Percentiles rank a stretch among this genome's conserved stretches.
phyloP scores from a whole-genome alignment of 345 rosid genomes.

The Acer yangbiense region DNA sequence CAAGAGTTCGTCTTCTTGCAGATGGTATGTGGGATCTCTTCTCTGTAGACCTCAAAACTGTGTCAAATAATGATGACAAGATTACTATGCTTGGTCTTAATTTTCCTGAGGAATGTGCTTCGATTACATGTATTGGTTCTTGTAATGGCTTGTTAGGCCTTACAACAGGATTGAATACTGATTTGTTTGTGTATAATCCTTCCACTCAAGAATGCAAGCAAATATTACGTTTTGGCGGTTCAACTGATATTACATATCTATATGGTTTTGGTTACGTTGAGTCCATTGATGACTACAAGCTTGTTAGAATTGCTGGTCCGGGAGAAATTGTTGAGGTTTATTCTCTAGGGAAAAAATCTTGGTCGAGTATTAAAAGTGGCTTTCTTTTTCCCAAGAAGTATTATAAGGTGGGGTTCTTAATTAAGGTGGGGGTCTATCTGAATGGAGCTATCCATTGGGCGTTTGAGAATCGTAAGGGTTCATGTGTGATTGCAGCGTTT shows the following conservation, averaged over 20 bases:
- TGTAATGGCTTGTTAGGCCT: not conserved
- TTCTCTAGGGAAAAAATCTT: not conserved
- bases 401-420: too few relatives aligned
- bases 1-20: not conserved
- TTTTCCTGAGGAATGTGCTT: not conserved
- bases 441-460: too few relatives aligned
- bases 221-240: not conserved
- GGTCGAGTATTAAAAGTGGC: not conserved
- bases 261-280: not conserved
- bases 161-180: too few relatives aligned
- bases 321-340: too few relatives aligned
- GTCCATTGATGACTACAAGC: too few relatives aligned
- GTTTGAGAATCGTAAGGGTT: too few relatives aligned
- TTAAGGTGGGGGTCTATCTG: not conserved
- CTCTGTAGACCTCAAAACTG: too few relatives aligned
- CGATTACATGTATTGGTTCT: too few relatives aligned
- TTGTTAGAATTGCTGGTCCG: too few relatives aligned
- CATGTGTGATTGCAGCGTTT: too few relatives aligned
- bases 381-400: too few relatives aligned
- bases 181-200: not conserved
- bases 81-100: not conserved
- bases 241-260: too few relatives aligned
- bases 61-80: not conserved
- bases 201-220: not conserved
- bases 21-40: not conserved